Conservation (phyloP, 805 yeast species). For the Danielia oregonensis region DNA sequence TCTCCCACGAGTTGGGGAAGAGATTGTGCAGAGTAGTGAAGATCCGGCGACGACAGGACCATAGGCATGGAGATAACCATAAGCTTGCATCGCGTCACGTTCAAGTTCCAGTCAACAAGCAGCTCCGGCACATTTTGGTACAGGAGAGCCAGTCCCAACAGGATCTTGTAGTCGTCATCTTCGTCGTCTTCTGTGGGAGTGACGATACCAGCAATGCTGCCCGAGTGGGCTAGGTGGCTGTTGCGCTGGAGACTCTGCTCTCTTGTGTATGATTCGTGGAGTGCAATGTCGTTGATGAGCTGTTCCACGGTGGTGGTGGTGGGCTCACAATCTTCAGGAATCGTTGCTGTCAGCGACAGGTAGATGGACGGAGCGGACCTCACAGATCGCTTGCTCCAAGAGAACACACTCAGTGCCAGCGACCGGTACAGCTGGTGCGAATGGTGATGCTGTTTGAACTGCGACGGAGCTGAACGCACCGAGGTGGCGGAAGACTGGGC, state of each 20-base stretch:
- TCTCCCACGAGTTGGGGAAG: slow-evolving; percentile 42
- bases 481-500: slow-evolving; percentile 26
- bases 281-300: slow-evolving; percentile 38
- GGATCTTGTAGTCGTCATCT: slow-evolving; percentile 32
- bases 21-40: slow-evolving; percentile 27
- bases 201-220: slow-evolving; percentile 1
- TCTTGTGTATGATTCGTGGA: slow-evolving; percentile 31
- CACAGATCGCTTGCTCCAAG: slow-evolving; percentile 33
- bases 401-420: slow-evolving; percentile 37
- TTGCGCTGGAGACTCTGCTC: slow-evolving; percentile 13
- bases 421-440: slow-evolving; percentile 25
- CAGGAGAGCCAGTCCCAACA: slow-evolving; percentile 36
- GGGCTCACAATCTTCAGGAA: slow-evolving; percentile 43
- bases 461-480: slow-evolving; percentile 40
- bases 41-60: slow-evolving; percentile 35
- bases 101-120: slow-evolving; percentile 50
- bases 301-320: slow-evolving; percentile 41
- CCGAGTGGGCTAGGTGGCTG: background rate
- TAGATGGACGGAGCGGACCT: slow-evolving; percentile 43
- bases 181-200: slow-evolving; percentile 12
- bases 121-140: slow-evolving; percentile 38
- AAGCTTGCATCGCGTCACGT: slow-evolving; percentile 46
- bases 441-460: slow-evolving; percentile 17
- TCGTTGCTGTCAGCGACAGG: slow-evolving; percentile 40
- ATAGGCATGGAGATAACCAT: slow-evolving; percentile 38